Evolutionary conservation across 2,329 filamentous ascomycete species (phyloP).

Genomic region (Didymella sp.): DNA sequence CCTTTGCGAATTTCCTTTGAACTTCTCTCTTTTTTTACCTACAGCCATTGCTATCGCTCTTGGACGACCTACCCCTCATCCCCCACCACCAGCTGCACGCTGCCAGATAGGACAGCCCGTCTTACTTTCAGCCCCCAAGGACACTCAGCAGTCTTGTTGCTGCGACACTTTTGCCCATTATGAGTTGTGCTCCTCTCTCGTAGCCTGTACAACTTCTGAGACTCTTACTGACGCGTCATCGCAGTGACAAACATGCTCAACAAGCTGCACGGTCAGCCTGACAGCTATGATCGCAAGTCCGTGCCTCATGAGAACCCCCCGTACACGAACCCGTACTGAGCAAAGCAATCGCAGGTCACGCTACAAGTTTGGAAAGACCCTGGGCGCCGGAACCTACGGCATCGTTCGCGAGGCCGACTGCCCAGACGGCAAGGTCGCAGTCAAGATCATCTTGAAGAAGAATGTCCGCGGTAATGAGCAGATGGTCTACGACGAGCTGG

Average conservation of each 20-base stretch:
- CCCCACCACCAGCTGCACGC: conserved; percentile 37
- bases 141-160: conserved; percentile 38
- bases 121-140: conserved; percentile 41
- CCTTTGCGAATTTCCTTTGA: conserved; percentile 23
- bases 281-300: conserved; percentile 98
- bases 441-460: conserved; percentile 99
- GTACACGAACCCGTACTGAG: conserved; percentile 39
- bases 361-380: conserved; percentile 90
- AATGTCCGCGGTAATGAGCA: conserved; percentile 97
- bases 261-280: conserved; percentile 94
- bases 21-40: conserved; percentile 21
- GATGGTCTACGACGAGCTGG: conserved; percentile 98
- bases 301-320: conserved; percentile 38
- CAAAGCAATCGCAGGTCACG: conserved; percentile 66
- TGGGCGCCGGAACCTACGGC: conserved; percentile 97
- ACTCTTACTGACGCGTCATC: conserved; percentile 24
- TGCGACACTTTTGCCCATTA: conserved; percentile 38
- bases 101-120: conserved; percentile 39
- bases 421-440: conserved; percentile 82
- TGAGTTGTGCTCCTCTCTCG: conserved; percentile 43
- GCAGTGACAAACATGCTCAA: conserved; percentile 89
- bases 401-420: conserved; percentile 95
- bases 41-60: conserved; percentile 30
- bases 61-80: conserved; percentile 40
- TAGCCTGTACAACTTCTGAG: not conserved